A percentile compares a stretch with the other conserved stretches of the same genome.
phyloP scores from a whole-genome alignment of 805 yeast genomes.

The Kodamaea leandrae region DNA sequence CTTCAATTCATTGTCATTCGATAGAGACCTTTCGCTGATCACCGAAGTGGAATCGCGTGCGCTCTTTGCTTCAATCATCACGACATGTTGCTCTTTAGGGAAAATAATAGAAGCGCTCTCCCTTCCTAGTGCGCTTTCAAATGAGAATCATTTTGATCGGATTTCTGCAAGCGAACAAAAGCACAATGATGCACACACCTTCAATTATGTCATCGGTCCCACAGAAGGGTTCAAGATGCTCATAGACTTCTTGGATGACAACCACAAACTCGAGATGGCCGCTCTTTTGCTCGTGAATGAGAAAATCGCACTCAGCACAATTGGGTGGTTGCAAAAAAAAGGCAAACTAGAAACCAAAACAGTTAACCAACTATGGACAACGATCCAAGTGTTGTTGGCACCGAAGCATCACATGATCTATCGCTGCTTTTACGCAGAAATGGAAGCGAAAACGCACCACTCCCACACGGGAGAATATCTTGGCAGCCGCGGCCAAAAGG shows the following conservation, averaged over 20 bases:
- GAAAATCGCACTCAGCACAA: neutral
- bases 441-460: too few species aligned
- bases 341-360: too few species aligned
- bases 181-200: neutral
- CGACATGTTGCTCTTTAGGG: too few species aligned
- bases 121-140: neutral
- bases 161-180: neutral
- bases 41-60: too few species aligned
- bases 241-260: neutral
- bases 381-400: too few species aligned
- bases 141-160: neutral
- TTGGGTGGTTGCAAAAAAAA: neutral
- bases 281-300: conserved; percentile 3
- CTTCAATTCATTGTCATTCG: too few species aligned
- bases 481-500: too few species aligned
- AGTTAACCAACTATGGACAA: neutral
- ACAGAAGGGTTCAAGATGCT: neutral
- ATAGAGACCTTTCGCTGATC: too few species aligned
- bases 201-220: neutral
- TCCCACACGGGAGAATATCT: too few species aligned
- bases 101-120: neutral
- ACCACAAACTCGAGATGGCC: conserved; percentile 2
- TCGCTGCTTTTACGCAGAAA: too few species aligned
- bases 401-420: too few species aligned
- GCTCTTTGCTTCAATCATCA: too few species aligned